Conservation (phyloP, 768 basidiomycete species). For the Pleurotus eryngii region DNA sequence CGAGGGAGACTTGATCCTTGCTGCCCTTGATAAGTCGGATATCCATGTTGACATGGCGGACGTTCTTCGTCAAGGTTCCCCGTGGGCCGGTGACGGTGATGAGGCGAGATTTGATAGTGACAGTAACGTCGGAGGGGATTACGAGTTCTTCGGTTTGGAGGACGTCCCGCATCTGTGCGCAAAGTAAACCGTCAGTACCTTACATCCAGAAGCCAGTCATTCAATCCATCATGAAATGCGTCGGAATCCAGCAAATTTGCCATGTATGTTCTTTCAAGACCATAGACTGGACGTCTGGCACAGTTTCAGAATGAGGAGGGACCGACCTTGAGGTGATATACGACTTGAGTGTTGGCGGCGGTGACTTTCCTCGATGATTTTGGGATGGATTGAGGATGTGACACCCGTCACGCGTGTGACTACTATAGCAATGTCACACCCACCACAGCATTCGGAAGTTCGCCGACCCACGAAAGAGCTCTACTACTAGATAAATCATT, state of each 20-base stretch:
- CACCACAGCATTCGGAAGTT: too few relatives aligned
- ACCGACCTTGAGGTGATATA: slow-evolving; percentile 38
- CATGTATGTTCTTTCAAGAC: slow-evolving; percentile 12
- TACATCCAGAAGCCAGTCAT: slow-evolving; percentile 29
- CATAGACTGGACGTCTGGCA: slow-evolving; percentile 13
- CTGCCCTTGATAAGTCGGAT: slow-evolving; percentile 81
- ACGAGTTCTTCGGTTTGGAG: slow-evolving; percentile 91
- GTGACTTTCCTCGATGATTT: slow-evolving; percentile 7
- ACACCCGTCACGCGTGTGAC: background rate
- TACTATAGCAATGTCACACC: background rate
- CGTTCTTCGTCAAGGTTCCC: slow-evolving; percentile 87
- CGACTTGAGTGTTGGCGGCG: slow-evolving; percentile 6
- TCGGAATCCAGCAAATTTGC: slow-evolving; percentile 20
- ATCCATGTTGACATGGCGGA: slow-evolving; percentile 94
- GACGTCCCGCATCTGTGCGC: slow-evolving; percentile 82
- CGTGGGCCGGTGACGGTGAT: slow-evolving; percentile 92
- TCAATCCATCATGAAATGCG: slow-evolving; percentile 32
- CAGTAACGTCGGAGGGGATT: slow-evolving; percentile 81
- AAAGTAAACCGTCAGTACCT: slow-evolving; percentile 25
- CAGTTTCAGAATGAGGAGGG: slow-evolving; percentile 10
- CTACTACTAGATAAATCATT: too few relatives aligned
- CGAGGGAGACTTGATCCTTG: slow-evolving; percentile 77
- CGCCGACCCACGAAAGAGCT: too few relatives aligned
- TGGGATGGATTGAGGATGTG: background rate
- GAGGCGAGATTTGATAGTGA: slow-evolving; percentile 86